These are phyloP conservation scores for Sphaerulina vaccinii DNA, from an alignment of 2,329 filamentous ascomycete genomes.

Conservation along the genomic window DNA sequence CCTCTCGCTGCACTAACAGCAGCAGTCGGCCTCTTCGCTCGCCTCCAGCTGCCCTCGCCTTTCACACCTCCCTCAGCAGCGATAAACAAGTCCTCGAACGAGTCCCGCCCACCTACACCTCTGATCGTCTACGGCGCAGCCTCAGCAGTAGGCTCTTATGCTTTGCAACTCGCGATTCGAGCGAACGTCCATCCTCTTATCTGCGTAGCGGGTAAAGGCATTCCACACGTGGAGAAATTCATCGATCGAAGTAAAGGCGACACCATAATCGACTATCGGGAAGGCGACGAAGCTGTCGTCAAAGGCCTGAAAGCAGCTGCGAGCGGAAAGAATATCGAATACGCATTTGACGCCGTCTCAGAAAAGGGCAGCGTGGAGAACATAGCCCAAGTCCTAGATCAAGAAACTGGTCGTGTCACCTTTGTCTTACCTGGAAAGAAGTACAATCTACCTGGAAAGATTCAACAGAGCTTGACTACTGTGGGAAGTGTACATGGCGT, in stretches of 20 bases:
- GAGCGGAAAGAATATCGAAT: constrained; percentile 26
- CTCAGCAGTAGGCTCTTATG: constrained; percentile 58
- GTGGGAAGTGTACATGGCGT: constrained; percentile 34
- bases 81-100: constrained; percentile 6
- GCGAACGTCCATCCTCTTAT: constrained; percentile 62
- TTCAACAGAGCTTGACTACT: constrained; percentile 42
- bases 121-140: constrained; percentile 53
- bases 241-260: constrained; percentile 58
- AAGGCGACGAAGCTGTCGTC: constrained; percentile 34
- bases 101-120: constrained; percentile 29
- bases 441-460: constrained; percentile 42
- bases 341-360: constrained; percentile 37
- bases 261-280: constrained; percentile 59
- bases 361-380: constrained; percentile 39
- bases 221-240: constrained; percentile 51
- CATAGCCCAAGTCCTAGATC: constrained; percentile 41
- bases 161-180: constrained; percentile 54
- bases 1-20: constrained; percentile 50
- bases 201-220: constrained; percentile 56
- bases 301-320: constrained; percentile 33
- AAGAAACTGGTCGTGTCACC: constrained; percentile 35
- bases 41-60: constrained; percentile 45
- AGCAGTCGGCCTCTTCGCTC: constrained; percentile 46
- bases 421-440: constrained; percentile 40
- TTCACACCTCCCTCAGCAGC: constrained; percentile 35